These are phyloP conservation scores for Parastagonospora nodorum DNA, from an alignment of 2,329 filamentous ascomycete genomes.

Conservation along the genomic window DNA sequence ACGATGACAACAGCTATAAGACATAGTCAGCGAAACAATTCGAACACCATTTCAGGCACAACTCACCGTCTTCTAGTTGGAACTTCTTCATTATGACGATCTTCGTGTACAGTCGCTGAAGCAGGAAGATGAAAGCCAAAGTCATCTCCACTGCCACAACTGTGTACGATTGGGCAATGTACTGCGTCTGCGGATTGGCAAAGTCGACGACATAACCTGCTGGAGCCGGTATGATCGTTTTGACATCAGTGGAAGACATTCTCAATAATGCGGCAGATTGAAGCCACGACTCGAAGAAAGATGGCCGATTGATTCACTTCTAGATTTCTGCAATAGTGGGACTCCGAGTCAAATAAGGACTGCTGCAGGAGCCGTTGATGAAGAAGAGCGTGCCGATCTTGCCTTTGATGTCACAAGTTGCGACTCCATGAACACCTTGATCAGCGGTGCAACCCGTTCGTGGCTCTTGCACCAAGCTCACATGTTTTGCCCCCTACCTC, in stretches of 20 bases:
- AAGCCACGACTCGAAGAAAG: no score
- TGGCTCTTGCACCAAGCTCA: no score
- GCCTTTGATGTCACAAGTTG: no score
- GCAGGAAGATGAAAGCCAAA: constrained; percentile 24
- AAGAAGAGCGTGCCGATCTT: no score
- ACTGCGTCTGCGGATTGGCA: constrained; percentile 26
- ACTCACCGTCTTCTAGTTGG: constrained; percentile 34
- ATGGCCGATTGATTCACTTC: no score
- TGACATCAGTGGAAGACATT: constrained; percentile 12
- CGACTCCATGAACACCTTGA: no score
- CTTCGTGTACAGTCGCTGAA: constrained; percentile 36
- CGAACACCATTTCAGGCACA: not conserved
- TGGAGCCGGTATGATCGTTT: constrained; percentile 22
- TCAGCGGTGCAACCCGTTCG: no score
- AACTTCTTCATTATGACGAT: constrained; percentile 24
- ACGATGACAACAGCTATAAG: constrained; percentile 8
- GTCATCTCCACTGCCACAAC: constrained; percentile 25
- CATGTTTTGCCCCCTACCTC: no score
- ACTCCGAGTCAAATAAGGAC: no score
- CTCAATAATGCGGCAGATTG: constrained; percentile 8
- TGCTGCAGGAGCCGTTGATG: no score
- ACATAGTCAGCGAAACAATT: not conserved
- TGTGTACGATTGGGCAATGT: constrained; percentile 21
- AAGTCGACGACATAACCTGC: constrained; percentile 36
- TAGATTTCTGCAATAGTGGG: no score